A percentile compares a stretch with the other conserved stretches of the same genome.
These are phyloP conservation scores for Acacia acuminata DNA, from an alignment of 306 rosid species.

Conservation along the genomic window DNA sequence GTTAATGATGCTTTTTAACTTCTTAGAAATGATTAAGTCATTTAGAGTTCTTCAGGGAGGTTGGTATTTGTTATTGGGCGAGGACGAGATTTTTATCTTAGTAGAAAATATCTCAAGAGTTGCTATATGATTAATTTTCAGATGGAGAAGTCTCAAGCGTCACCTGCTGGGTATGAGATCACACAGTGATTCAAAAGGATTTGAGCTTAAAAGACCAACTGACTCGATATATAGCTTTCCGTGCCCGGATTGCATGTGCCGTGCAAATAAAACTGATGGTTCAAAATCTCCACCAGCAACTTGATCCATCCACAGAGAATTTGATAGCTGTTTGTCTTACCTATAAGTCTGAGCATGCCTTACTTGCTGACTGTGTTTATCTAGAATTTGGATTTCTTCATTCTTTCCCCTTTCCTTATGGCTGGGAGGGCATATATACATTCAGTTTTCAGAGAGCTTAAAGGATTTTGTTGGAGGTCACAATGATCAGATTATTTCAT, in stretches of 20 bases:
- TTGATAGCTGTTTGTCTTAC: constrained; percentile 43
- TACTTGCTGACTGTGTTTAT: constrained; percentile 49
- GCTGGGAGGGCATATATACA: constrained; percentile 49
- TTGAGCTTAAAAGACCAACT: constrained; percentile 82
- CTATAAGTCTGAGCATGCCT: constrained; percentile 51
- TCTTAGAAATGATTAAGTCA: constrained; percentile 12
- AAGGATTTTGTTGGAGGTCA: constrained; percentile 54
- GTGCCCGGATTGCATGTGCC: constrained; percentile 99
- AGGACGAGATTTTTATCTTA: neutral
- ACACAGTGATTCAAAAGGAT: constrained; percentile 93
- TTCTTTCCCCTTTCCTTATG: constrained; percentile 46
- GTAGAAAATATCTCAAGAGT: constrained; percentile 17
- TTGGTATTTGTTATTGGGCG: neutral
- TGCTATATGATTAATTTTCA: constrained; percentile 38
- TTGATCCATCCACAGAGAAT: constrained; percentile 48
- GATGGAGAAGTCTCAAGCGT: constrained; percentile 92
- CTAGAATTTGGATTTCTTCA: constrained; percentile 62
- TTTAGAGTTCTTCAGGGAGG: constrained; percentile 15
- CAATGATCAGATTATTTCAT: constrained; percentile 49
- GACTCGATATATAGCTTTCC: constrained; percentile 94
- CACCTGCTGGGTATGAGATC: constrained; percentile 79
- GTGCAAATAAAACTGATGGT: constrained; percentile 62
- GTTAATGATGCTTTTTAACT: constrained; percentile 11
- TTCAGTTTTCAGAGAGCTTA: constrained; percentile 50
- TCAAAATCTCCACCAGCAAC: constrained; percentile 50